Base-by-base conservation (phyloP, 306 rosid species). In the Senna tora region DNA sequence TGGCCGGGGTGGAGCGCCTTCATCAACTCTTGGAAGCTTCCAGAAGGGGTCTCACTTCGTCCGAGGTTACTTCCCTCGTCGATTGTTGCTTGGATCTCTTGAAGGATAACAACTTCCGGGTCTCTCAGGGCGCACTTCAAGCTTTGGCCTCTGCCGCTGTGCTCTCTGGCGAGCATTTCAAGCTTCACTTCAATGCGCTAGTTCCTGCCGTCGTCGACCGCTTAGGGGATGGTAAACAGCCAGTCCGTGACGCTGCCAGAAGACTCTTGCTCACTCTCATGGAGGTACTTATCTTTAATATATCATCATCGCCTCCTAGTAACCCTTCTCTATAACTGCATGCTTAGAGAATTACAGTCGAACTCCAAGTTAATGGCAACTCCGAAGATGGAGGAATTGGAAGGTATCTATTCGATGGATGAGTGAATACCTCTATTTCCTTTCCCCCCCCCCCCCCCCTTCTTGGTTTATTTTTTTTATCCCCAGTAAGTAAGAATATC, bases 1-100 rank as follows among this genome's bases (percentile, higher is more conserved):
- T 95, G 99, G 97, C 99, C 1, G 99, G 99, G 2, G 99, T 95
- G 28, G 99, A 95, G 83, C 94, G 93, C 6, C 96, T 95, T 59
- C 90, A 90, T 65, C 90, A 92, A 71, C 86, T 92, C 61, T 88
- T 95, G 3, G 99, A 95, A 83, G 87, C 96, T 80, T 92, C 97
- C 0, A 83, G 93, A 62, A 95, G 85, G 90, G 84, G 88, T 71
- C 88, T 95, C 66, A 77, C 81, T 47, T 82, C 96, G 16, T 71
- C 96, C 9, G 99, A 95, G 61, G 90, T 88, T 5, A 86, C 99
- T 5, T 79, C 92, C 2, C 90, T 95, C 22, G 90, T 95, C 13
- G 99, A 95, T 64, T 88, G 92, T 17, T 92, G 99, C 77, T 53
- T 89, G 88, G 96, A 92, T 95, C 99, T 95, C 80, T 84, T 95